Percentiles rank a stretch among this genome's conserved stretches.
Conservation (phyloP, 176 grass and related monocot genomes). For the Olyra latifolia region DNA sequence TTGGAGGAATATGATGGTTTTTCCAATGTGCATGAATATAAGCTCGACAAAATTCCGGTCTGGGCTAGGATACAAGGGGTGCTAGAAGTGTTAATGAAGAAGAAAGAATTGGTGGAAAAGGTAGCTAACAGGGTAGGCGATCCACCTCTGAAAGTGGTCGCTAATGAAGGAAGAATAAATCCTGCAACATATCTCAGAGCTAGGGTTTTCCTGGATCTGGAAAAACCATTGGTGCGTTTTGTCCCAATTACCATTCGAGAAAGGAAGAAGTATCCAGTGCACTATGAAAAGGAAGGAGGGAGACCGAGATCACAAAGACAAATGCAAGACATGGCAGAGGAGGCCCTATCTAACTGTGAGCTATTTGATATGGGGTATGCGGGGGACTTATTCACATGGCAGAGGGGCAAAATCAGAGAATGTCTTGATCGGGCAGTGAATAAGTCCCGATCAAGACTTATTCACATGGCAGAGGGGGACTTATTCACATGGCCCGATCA, state of each 20-base stretch:
- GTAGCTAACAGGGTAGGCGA: neutral
- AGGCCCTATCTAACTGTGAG: neutral
- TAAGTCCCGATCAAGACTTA: too few relatives aligned
- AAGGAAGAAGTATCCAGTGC: neutral
- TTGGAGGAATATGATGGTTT: neutral
- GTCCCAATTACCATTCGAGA: neutral
- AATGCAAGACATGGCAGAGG: neutral
- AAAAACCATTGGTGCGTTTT: neutral
- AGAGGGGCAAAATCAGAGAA: neutral
- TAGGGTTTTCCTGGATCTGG: neutral
- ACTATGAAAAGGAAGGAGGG: neutral
- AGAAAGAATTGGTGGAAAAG: neutral
- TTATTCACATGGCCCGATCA: too few relatives aligned
- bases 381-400: neutral
- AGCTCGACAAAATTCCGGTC: neutral
- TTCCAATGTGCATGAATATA: neutral
- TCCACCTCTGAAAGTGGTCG: neutral
- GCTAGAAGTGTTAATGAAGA: neutral
- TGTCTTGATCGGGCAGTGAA: neutral
- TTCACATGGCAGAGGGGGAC: too few relatives aligned
- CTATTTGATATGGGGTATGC: neutral
- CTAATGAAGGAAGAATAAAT: neutral
- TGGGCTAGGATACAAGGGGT: neutral
- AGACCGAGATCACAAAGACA: neutral
- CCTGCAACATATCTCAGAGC: neutral